Conservation (phyloP, 495 filamentous ascomycete genomes). For the Emericellopsis terricola region DNA sequence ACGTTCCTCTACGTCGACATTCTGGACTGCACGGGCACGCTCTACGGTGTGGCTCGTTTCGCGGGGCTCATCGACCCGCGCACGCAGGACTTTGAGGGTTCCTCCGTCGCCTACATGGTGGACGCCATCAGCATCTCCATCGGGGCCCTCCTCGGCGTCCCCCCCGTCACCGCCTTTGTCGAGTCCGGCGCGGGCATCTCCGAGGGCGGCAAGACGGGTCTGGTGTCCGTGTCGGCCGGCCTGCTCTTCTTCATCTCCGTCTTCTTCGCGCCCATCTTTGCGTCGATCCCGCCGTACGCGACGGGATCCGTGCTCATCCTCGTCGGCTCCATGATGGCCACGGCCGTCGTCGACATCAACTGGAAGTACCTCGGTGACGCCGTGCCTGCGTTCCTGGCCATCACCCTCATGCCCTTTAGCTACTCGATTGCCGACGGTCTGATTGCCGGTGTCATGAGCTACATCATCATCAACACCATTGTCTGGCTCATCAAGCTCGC, state of each 20-base stretch:
- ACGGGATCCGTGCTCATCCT: slow-evolving; percentile 69
- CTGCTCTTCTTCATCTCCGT: slow-evolving; percentile 71
- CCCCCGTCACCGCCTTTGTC: slow-evolving; percentile 68
- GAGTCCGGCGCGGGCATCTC: slow-evolving; percentile 73
- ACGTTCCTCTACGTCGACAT: slow-evolving; percentile 82
- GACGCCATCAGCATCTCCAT: slow-evolving; percentile 65
- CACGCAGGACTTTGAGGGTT: slow-evolving; percentile 65
- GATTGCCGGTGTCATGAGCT: slow-evolving; percentile 57
- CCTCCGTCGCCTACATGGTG: slow-evolving; percentile 57
- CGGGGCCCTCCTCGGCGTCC: slow-evolving; percentile 52
- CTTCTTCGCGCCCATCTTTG: slow-evolving; percentile 77
- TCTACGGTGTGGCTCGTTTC: slow-evolving; percentile 74
- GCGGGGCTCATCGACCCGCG: slow-evolving; percentile 52
- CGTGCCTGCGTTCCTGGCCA: slow-evolving; percentile 63
- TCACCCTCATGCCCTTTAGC: slow-evolving; percentile 73
- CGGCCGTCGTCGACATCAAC: slow-evolving; percentile 60
- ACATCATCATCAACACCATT: slow-evolving; percentile 46
- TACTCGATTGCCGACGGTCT: slow-evolving; percentile 65
- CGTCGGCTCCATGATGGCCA: slow-evolving; percentile 67
- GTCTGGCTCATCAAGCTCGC: slow-evolving; percentile 45
- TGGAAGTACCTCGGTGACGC: slow-evolving; percentile 66
- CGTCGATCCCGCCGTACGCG: slow-evolving; percentile 69
- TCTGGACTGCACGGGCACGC: slow-evolving; percentile 54
- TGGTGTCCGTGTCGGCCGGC: slow-evolving; percentile 63
- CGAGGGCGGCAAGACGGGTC: slow-evolving; percentile 62